These are phyloP conservation scores for Tulasnella sp. DNA, from an alignment of 768 basidiomycete genomes.

Conservation along the genomic window DNA sequence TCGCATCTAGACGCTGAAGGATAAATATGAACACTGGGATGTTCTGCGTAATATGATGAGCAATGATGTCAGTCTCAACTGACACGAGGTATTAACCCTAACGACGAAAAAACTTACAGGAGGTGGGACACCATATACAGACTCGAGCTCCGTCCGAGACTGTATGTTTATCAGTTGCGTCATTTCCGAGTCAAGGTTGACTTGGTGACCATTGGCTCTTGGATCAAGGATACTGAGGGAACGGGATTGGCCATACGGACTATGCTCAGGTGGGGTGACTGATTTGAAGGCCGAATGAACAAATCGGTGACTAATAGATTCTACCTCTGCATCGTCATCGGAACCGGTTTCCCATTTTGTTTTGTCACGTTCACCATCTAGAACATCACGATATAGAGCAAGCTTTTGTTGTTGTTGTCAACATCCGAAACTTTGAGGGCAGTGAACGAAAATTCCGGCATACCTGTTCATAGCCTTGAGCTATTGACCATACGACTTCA, in stretches of 20 bases:
- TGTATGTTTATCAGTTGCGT: conserved; percentile 51
- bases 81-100: neutral
- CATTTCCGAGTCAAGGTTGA: conserved; percentile 33
- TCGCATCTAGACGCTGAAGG: conserved; percentile 60
- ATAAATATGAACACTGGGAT: conserved; percentile 71
- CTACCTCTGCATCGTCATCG: conserved; percentile 1
- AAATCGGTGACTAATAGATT: conserved; percentile 12
- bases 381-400: conserved; percentile 46
- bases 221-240: neutral
- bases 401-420: neutral
- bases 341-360: no score
- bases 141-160: conserved; percentile 61
- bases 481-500: conserved; percentile 50
- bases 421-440: neutral
- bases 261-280: neutral
- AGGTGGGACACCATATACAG: conserved; percentile 64
- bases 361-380: no score
- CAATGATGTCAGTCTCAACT: conserved; percentile 13
- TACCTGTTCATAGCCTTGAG: conserved; percentile 59
- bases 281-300: conserved; percentile 12
- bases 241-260: neutral
- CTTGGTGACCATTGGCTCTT: neutral
- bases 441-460: conserved; percentile 24
- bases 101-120: conserved; percentile 40
- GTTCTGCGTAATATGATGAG: conserved; percentile 33